Conservation (phyloP, 805 yeast genomes). For the Lachancea lanzarotensis region DNA sequence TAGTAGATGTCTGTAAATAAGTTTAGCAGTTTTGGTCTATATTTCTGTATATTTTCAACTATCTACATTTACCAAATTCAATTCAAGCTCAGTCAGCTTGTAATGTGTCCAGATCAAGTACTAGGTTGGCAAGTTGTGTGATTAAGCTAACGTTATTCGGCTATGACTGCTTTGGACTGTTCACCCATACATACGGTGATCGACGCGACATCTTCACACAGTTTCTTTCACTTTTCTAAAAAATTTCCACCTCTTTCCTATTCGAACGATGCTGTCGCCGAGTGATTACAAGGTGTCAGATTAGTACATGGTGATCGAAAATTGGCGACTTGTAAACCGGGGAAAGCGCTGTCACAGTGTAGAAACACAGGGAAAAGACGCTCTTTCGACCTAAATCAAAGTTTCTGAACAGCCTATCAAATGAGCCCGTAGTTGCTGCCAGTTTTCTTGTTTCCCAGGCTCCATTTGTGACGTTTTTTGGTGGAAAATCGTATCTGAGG, state of each 20-base stretch:
- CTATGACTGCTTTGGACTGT: not conserved
- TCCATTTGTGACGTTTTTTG: not conserved
- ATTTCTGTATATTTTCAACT: too few relatives aligned
- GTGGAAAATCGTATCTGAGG: not conserved
- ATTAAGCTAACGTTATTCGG: too few relatives aligned
- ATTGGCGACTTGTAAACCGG: not conserved
- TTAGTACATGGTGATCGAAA: constrained; percentile 3
- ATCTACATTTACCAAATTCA: too few relatives aligned
- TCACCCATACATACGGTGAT: not conserved
- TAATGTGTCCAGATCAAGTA: too few relatives aligned
- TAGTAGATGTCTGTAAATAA: too few relatives aligned
- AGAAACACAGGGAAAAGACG: too few relatives aligned
- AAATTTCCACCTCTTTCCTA: not conserved
- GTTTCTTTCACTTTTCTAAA: not conserved
- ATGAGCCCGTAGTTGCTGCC: not conserved
- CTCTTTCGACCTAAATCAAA: too few relatives aligned
- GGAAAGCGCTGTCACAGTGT: too few relatives aligned
- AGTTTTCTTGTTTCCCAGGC: not conserved
- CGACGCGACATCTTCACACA: not conserved
- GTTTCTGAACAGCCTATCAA: too few relatives aligned
- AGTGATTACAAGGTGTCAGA: not conserved
- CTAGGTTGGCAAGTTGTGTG: too few relatives aligned
- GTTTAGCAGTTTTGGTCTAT: too few relatives aligned
- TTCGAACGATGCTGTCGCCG: not conserved
- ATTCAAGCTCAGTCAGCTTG: too few relatives aligned